These are phyloP conservation scores for Trametes coccinea DNA, from an alignment of 768 basidiomycete species.

Conservation along the genomic window DNA sequence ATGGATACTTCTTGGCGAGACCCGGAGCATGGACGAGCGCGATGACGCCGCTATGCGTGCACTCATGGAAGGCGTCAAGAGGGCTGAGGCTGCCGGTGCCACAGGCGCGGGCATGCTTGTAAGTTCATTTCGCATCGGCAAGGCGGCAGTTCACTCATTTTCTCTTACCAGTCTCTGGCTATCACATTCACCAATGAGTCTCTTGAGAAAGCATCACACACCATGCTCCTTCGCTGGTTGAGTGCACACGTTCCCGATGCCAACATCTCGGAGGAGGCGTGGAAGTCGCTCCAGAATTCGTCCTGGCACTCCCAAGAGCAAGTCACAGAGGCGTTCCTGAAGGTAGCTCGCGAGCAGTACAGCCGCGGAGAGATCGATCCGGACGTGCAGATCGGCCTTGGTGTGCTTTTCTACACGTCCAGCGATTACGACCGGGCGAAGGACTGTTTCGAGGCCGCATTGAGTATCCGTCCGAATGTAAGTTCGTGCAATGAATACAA, in stretches of 20 bases:
- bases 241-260: slow-evolving; percentile 60
- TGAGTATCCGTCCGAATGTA: slow-evolving; percentile 75
- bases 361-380: slow-evolving; percentile 71
- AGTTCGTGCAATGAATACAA: slow-evolving; percentile 22
- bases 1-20: slow-evolving; percentile 91
- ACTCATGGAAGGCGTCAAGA: slow-evolving; percentile 66
- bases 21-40: slow-evolving; percentile 85
- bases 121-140: slow-evolving; percentile 30
- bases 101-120: slow-evolving; percentile 75
- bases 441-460: slow-evolving; percentile 91
- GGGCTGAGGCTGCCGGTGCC: slow-evolving; percentile 64
- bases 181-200: slow-evolving; percentile 96
- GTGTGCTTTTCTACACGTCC: slow-evolving; percentile 90
- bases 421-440: slow-evolving; percentile 84
- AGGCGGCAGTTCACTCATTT: slow-evolving; percentile 16
- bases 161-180: slow-evolving; percentile 71
- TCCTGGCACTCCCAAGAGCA: slow-evolving; percentile 82
- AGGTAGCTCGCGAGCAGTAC: slow-evolving; percentile 82
- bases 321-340: slow-evolving; percentile 82
- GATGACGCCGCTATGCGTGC: slow-evolving; percentile 84
- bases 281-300: slow-evolving; percentile 54
- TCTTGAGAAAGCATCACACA: slow-evolving; percentile 82
- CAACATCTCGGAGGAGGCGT: slow-evolving; percentile 55
- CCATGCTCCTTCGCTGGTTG: slow-evolving; percentile 86
- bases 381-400: slow-evolving; percentile 91